These are phyloP conservation scores for Pythium aquatile DNA, from an alignment of 352 stramenopile genomes.

Conservation along the genomic window DNA sequence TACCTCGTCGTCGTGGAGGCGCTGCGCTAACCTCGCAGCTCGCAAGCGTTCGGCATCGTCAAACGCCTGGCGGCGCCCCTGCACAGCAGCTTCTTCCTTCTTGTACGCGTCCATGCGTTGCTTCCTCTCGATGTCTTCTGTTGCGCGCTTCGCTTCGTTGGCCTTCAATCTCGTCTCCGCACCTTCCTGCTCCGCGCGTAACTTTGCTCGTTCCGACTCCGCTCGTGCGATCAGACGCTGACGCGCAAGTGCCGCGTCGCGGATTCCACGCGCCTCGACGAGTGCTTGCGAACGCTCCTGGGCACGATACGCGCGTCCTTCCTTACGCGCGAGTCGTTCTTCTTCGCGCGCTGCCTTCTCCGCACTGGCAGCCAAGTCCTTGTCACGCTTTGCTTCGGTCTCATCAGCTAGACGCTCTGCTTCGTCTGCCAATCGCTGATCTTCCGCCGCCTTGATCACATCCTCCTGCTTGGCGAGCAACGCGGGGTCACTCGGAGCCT, in stretches of 20 bases:
- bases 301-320: not conserved
- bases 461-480: not conserved
- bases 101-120: not conserved
- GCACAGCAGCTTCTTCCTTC: constrained; percentile 9
- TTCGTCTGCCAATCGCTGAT: not conserved
- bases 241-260: not conserved
- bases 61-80: not conserved
- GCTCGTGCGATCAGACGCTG: not conserved
- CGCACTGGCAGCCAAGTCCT: not conserved
- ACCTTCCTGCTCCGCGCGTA: not conserved
- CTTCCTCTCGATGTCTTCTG: not conserved
- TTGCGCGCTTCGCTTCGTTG: not conserved
- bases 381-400: not conserved
- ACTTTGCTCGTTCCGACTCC: too few species aligned
- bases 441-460: not conserved
- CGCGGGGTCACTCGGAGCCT: not conserved
- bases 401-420: not conserved
- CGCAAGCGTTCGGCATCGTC: not conserved
- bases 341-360: not conserved
- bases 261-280: not conserved
- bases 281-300: not conserved
- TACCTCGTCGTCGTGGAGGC: not conserved
- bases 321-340: too few species aligned
- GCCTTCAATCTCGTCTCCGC: not conserved
- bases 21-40: not conserved